Percentiles rank a stretch among this genome's conserved stretches.
Conservation (phyloP, 2,329 filamentous ascomycete genomes). For the Talaromyces albobiverticillius region DNA sequence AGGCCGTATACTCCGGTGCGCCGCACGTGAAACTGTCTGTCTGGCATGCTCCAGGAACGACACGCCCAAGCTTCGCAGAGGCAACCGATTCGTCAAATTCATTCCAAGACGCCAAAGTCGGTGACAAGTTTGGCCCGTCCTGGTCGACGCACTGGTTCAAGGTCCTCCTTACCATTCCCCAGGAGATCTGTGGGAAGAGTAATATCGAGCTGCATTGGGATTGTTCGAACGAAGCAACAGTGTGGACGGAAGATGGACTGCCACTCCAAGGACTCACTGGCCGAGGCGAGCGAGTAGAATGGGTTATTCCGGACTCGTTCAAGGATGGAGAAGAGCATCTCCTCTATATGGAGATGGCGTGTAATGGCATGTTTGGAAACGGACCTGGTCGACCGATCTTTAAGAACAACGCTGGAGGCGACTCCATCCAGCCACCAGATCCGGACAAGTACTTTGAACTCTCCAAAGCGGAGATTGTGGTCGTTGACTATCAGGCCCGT, state of each 20-base stretch:
- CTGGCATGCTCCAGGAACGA: constrained; percentile 76
- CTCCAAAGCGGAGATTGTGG: constrained; percentile 76
- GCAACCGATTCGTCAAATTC: constrained; percentile 62
- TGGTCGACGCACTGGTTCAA: constrained; percentile 99
- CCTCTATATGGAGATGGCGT: constrained; percentile 97
- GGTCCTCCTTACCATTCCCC: constrained; percentile 72
- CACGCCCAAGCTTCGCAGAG: constrained; percentile 81
- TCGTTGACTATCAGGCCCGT: constrained; percentile 75
- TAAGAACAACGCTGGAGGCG: constrained; percentile 54
- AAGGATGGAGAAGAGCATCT: constrained; percentile 81
- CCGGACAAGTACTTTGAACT: constrained; percentile 81
- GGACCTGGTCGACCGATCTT: constrained; percentile 49
- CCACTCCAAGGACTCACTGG: constrained; percentile 91
- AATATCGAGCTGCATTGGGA: constrained; percentile 95
- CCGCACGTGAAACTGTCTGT: constrained; percentile 80
- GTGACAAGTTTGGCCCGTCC: constrained; percentile 81
- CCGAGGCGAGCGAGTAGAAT: constrained; percentile 82
- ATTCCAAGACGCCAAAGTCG: constrained; percentile 72
- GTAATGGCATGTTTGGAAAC: constrained; percentile 98
- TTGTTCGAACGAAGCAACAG: constrained; percentile 85
- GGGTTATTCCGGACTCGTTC: constrained; percentile 80
- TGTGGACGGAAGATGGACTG: constrained; percentile 88
- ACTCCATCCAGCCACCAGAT: constrained; percentile 82
- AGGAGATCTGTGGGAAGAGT: constrained; percentile 69
- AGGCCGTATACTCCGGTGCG: constrained; percentile 64